A percentile compares a stretch with the other conserved stretches of the same genome.
phyloP scores from a whole-genome alignment of 441 rosid genomes.

The Melastoma candidum region DNA sequence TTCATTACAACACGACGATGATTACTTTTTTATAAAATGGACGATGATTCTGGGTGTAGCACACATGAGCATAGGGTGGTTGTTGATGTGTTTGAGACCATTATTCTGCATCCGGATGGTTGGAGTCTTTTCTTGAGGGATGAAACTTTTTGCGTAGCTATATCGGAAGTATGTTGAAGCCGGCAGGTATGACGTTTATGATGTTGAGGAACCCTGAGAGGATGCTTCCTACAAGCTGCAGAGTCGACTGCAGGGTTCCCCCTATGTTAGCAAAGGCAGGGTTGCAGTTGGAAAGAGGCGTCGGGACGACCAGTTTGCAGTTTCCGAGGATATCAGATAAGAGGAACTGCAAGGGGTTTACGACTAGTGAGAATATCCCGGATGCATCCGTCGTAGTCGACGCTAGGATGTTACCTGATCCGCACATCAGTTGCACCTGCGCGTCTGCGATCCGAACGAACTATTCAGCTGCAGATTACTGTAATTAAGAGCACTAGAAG shows the following conservation, averaged over 20 bases:
- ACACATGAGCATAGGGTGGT: too few species aligned
- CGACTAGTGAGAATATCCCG: conserved; percentile 27
- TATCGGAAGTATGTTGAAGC: conserved; percentile 16
- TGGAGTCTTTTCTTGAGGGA: too few species aligned
- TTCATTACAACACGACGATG: too few species aligned
- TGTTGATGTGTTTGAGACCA: too few species aligned
- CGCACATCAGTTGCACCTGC: conserved; percentile 29
- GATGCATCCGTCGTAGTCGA: conserved; percentile 24
- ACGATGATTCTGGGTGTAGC: too few species aligned
- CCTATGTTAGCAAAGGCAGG: conserved; percentile 15
- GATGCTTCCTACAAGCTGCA: conserved; percentile 24
- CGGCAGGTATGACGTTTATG: conserved; percentile 20
- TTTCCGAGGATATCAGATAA: conserved; percentile 24
- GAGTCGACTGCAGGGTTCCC: conserved; percentile 23
- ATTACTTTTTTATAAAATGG: too few species aligned
- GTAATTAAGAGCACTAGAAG: neutral
- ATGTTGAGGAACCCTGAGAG: conserved; percentile 25
- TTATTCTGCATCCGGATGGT: too few species aligned
- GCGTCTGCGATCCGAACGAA: conserved; percentile 25
- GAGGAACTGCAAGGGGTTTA: conserved; percentile 25
- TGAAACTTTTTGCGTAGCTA: too few species aligned
- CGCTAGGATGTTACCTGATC: conserved; percentile 23
- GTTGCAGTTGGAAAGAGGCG: conserved; percentile 37
- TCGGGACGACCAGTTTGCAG: conserved; percentile 25
- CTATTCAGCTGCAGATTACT: neutral